Percentiles rank a stretch among this genome's conserved stretches.
Conservation (phyloP, 1,139 yeast genomes). For the Saccharomycopsis hybrid region DNA sequence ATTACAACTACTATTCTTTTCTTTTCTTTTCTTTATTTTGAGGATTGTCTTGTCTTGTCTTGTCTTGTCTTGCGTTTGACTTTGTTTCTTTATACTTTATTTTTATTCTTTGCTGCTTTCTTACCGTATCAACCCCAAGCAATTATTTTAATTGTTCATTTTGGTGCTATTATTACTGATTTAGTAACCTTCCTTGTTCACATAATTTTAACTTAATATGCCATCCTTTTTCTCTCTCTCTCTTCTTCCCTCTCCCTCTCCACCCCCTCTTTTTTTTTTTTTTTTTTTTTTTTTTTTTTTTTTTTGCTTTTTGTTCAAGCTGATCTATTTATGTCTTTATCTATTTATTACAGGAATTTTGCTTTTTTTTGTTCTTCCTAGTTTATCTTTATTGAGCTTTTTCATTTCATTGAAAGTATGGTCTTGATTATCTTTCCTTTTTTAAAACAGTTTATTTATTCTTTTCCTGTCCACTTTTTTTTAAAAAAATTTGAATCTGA, state of each 20-base stretch:
- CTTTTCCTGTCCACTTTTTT: background rate
- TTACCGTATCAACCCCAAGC: conserved; percentile 2
- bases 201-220: background rate
- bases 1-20: conserved; percentile 4
- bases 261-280: too few species aligned
- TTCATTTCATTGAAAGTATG: too few species aligned
- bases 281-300: conserved; percentile 5
- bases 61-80: conserved; percentile 1
- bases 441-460: conserved; percentile 7
- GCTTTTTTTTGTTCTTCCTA: too few species aligned
- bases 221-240: conserved; percentile 1
- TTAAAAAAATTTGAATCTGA: too few species aligned
- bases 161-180: background rate
- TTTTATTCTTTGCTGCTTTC: conserved; percentile 9
- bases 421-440: too few species aligned
- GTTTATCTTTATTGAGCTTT: too few species aligned
- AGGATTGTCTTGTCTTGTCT: too few species aligned
- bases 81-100: background rate
- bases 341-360: too few species aligned
- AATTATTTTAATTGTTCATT: conserved; percentile 5
- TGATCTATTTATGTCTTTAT: too few species aligned
- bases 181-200: background rate
- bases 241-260: too few species aligned
- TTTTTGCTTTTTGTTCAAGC: too few species aligned
- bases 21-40: too few species aligned